A percentile compares a stretch with the other conserved stretches of the same genome.
Evolutionary conservation across 495 filamentous ascomycete genomes (phyloP).

Genomic region (Thozetella sp.): DNA sequence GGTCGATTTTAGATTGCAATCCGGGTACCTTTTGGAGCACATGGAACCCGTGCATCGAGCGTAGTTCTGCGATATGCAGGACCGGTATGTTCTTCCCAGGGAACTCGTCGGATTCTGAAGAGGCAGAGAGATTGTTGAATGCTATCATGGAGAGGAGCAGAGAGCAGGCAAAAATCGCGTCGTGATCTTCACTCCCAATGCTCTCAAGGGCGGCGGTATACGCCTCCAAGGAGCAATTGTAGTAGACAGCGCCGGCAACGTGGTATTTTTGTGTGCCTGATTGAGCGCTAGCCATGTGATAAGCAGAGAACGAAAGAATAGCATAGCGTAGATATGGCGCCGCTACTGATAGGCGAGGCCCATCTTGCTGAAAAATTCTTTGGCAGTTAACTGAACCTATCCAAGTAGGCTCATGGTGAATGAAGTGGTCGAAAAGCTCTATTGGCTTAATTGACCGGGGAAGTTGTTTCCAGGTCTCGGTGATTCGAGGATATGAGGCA

Average conservation of each 20-base stretch:
- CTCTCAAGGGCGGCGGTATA: not conserved
- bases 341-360: not conserved
- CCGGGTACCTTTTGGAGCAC: not conserved
- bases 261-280: not conserved
- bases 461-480: not conserved
- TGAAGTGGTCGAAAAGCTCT: constrained; percentile 2
- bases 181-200: not conserved
- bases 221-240: not conserved
- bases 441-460: not conserved
- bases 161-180: not conserved
- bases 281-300: not conserved
- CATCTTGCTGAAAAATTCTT: not conserved
- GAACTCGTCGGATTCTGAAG: not conserved
- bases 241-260: not conserved
- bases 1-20: not conserved
- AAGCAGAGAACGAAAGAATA: not conserved
- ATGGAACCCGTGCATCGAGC: not conserved
- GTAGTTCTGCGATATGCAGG: not conserved
- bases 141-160: not conserved
- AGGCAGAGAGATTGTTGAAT: not conserved
- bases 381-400: not conserved
- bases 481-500: not conserved
- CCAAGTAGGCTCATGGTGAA: not conserved
- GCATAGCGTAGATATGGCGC: not conserved
- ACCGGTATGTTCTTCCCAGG: not conserved